Percentiles rank a stretch among this genome's conserved stretches.
These are phyloP conservation scores for Lactarius pseudohatsudake DNA, from an alignment of 768 basidiomycete species.

Conservation along the genomic window DNA sequence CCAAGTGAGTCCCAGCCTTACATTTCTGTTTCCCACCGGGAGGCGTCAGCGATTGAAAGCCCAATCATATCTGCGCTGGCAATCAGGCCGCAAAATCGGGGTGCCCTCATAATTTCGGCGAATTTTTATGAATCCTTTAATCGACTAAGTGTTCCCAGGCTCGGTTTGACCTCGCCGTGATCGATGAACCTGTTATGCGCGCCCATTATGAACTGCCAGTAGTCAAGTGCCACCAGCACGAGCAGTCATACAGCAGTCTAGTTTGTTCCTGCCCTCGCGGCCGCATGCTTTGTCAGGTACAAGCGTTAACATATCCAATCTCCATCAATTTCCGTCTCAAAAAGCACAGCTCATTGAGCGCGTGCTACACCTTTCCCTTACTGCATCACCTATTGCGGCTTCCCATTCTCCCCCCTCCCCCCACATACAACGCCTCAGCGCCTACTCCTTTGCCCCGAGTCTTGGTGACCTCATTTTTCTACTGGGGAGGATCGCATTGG, in stretches of 20 bases:
- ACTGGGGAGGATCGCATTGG: neutral
- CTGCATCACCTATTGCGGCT: too few species aligned
- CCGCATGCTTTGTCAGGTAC: neutral
- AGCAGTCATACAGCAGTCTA: neutral
- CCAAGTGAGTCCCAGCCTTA: neutral
- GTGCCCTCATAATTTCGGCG: neutral
- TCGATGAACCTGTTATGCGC: neutral
- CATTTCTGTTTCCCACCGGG: neutral
- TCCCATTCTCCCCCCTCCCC: neutral
- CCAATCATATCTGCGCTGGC: neutral
- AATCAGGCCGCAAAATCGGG: neutral
- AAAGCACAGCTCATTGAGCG: neutral
- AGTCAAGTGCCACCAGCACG: conserved; percentile 1
- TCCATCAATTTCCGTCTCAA: neutral
- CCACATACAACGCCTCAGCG: neutral
- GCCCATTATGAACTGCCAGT: neutral
- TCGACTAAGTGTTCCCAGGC: neutral
- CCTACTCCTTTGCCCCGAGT: neutral
- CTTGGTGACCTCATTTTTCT: neutral
- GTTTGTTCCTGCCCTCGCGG: neutral
- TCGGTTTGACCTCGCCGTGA: conserved; percentile 7
- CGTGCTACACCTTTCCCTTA: neutral
- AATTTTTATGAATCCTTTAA: conserved; percentile 4
- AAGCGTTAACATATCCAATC: neutral
- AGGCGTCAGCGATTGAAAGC: neutral